These are phyloP conservation scores for Eleusine coracana DNA, from an alignment of 176 grass and related monocot genomes.

Conservation along the genomic window DNA sequence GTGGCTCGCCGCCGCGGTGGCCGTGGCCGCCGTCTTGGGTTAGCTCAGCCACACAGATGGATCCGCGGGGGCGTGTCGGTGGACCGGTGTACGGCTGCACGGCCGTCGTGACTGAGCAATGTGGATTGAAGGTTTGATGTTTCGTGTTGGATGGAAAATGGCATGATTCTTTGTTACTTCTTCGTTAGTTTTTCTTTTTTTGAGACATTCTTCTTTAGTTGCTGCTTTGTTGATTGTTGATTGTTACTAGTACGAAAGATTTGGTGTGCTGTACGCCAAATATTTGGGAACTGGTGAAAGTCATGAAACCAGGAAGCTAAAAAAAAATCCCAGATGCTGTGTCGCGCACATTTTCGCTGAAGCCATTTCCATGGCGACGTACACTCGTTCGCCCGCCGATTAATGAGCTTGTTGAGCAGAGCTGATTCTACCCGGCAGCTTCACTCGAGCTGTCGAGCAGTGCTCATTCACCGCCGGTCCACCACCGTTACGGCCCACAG, in stretches of 20 bases:
- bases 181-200: neutral
- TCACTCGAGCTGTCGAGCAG: neutral
- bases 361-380: neutral
- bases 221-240: constrained; percentile 32
- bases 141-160: neutral
- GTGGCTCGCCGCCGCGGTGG: constrained; percentile 45
- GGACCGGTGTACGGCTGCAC: neutral
- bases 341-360: neutral
- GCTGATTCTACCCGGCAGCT: neutral
- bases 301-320: neutral
- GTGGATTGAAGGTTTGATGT: constrained; percentile 30
- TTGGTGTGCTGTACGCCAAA: neutral
- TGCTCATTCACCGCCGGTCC: neutral
- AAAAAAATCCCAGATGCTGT: neutral
- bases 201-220: neutral
- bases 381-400: neutral
- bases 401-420: constrained; percentile 8
- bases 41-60: too few relatives aligned
- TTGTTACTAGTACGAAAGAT: constrained; percentile 16
- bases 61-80: too few relatives aligned
- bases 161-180: neutral
- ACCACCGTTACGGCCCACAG: neutral
- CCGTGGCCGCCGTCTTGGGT: constrained; percentile 23
- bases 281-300: neutral
- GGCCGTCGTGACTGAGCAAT: neutral